Base-by-base conservation (phyloP, 306 rosid species). In the Elaeagnus macrophylla region DNA sequence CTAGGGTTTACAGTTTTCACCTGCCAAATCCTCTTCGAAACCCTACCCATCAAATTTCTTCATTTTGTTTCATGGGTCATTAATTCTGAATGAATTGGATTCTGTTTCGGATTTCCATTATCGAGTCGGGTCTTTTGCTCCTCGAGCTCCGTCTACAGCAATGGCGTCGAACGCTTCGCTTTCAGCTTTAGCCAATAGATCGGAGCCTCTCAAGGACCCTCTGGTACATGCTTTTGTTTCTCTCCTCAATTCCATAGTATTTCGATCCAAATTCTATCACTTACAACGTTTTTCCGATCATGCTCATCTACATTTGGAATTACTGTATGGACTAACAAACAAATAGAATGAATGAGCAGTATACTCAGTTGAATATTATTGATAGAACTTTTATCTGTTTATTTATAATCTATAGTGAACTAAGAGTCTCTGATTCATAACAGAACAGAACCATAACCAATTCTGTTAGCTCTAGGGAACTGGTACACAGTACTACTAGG, bases 121-220 rank as follows among this genome's bases (percentile, higher is more conserved):
- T 54, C 57, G 56, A 41, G 9, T 65, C 72, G 64, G 80, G 67
- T 56, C 73, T 41, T 16, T 25, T 59, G 61, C 75, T 57, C 52
- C 74, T 56, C 51, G 61, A 56, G 65, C 79, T 56, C 68, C 71
- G 83, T 66, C 77, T 1, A 35, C 65, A 59, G 58, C 94, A 76
- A 90, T 90, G 97, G 86, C 85, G 75, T 89, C 97, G 58, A 81
- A 71, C 73, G 76, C 77, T 53, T 72, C 69, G 60, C 79, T 25
- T 25, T 76, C 89, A 1, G 74, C 76, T 10, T 83, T 89, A 5
- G 78, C 81, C 60, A 51, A 52, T 36, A 69, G 85, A 83, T 81
- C 85, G 53, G 82, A 79, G 49, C 74, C 69, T 69, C 61, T 9
- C 40, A 40, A 65, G 36, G 83, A 67, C 35, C 54, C 70, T 48